phyloP scores from a whole-genome alignment of 2,329 filamentous ascomycete species.

The Arthrobotrys iridis region DNA sequence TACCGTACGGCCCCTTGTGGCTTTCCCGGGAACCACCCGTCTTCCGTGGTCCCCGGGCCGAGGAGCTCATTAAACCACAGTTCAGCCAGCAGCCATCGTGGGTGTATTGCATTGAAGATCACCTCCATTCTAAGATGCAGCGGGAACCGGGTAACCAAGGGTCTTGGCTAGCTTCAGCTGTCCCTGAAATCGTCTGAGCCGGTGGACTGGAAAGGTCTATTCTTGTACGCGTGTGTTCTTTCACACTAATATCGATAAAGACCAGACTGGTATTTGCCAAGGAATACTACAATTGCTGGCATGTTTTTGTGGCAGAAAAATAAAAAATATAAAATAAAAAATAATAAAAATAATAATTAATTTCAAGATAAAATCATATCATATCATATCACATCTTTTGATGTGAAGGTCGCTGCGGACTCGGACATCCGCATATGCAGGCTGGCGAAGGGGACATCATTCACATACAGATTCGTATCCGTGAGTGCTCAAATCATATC shows the following conservation, averaged over 20 bases:
- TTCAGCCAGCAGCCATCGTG: constrained; percentile 1
- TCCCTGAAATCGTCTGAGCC: constrained; percentile 1
- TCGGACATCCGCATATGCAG: constrained; percentile 32
- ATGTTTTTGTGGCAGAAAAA: constrained; percentile 5
- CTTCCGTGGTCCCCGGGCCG: background rate
- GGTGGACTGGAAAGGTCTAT: background rate
- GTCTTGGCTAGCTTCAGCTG: background rate
- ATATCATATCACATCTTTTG: constrained; percentile 31
- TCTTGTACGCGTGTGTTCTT: background rate
- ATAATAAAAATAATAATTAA: too few relatives aligned
- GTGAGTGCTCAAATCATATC: constrained; percentile 10
- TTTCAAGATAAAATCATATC: too few relatives aligned
- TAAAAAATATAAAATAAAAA: background rate
- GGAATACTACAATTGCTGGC: constrained; percentile 10
- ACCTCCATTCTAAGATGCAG: constrained; percentile 3
- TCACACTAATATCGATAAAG: constrained; percentile 27
- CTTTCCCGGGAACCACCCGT: background rate
- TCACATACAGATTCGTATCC: constrained; percentile 21
- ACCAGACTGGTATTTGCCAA: constrained; percentile 26
- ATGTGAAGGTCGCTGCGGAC: constrained; percentile 18
- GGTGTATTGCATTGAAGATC: constrained; percentile 19
- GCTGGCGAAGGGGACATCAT: constrained; percentile 1
- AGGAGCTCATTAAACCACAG: constrained; percentile 4
- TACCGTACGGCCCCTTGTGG: background rate
- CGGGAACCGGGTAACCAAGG: constrained; percentile 11